Base-by-base conservation (phyloP, 2,329 filamentous ascomycete species). In the Sordariomycetes sp. region DNA sequence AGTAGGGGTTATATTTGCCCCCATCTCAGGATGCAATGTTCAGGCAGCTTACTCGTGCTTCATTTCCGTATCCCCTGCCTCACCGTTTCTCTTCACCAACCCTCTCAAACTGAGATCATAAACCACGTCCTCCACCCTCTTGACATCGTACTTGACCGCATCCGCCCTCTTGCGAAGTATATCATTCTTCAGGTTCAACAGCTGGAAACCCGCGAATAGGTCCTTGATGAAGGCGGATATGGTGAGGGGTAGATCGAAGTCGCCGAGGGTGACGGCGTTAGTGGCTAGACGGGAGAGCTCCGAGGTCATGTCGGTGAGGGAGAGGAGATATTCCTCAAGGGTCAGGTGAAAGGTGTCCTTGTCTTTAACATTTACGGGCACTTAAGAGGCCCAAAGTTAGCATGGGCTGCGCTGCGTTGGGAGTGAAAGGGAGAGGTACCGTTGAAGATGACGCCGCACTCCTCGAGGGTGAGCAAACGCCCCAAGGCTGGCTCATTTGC, bases 171-270 rank as follows among this genome's bases (percentile, higher is more conserved):
- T 86, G 39, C 92, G 75, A 50, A 98, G 62, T 16, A 79, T 79
- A 56, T 98, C 92, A 50, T 98, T 98, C 71, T 96, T 96, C 46
- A 98, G 69, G 56, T 98, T 98, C 45, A 98, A 74, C 45, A 96
- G 76, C 70, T 96, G 92, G 63, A 98, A 98, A 12, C 90, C 92
- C 3, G 88, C 86, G 49, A 94, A 90, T 24, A 98, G 63, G 53
- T 96, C 88, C 65, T 95, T 95, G 65, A 95, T 79, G 55, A 96
- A 96, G 43, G 77, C 74, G 55, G 83, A 86, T 58, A 96, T 95
- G 54, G 84, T 79, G 35, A 94, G 70, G 14, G 92, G 92, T 39
- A 92, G 75, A 38, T 75, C 70, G 49, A 88, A 87, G 59, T 98
- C 88, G 38, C 87, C 87, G 24, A 94, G 68, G 1, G 90, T 94